Conservation (phyloP, 441 rosid genomes). For the Populus hybrid region DNA sequence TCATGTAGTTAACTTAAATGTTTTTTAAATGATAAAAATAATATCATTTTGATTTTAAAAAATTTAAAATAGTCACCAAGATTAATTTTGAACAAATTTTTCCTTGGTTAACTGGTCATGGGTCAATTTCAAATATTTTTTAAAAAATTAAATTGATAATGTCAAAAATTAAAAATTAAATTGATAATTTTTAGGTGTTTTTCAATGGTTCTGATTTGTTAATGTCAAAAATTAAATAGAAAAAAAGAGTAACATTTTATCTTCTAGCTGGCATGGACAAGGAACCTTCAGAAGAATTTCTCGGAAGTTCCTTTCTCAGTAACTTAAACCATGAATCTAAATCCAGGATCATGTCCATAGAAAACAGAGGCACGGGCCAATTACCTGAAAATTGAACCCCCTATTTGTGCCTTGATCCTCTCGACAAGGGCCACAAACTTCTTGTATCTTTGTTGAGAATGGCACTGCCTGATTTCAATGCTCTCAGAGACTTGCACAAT, state of each 20-base stretch:
- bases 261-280: neutral
- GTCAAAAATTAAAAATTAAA: no score
- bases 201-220: no score
- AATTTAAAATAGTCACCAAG: no score
- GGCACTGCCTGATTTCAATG: conserved; percentile 47
- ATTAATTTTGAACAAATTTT: no score
- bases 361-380: conserved; percentile 21
- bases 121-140: no score
- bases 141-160: no score
- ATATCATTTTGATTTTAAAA: no score
- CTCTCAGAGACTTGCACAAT: conserved; percentile 62
- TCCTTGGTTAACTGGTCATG: no score
- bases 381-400: neutral
- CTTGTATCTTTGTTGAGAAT: conserved; percentile 11
- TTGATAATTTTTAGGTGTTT: no score
- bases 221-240: no score
- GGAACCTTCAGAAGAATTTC: conserved; percentile 29
- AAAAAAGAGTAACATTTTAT: neutral
- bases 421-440: neutral
- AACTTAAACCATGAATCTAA: conserved; percentile 13
- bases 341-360: conserved; percentile 14
- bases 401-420: neutral
- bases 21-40: no score
- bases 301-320: conserved; percentile 10
- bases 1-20: no score